A percentile compares a stretch with the other conserved stretches of the same genome.
phyloP scores from a whole-genome alignment of 2,329 filamentous ascomycete species.

The Metarhizium humberi region DNA sequence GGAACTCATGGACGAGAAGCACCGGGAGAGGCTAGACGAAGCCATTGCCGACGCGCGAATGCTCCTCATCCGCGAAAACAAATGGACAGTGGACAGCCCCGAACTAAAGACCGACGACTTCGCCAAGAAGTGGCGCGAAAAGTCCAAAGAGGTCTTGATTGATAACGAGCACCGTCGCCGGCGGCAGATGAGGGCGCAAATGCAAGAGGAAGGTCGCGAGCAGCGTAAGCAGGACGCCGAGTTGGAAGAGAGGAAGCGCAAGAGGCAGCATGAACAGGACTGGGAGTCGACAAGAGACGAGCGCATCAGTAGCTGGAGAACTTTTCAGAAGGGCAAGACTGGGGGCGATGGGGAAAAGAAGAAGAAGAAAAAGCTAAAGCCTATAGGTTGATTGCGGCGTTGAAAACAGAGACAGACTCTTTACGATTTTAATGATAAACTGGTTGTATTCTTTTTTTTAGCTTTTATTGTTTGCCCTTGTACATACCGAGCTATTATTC shows the following conservation, averaged over 20 bases:
- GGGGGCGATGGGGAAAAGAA: constrained; percentile 41
- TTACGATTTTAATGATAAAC: not conserved
- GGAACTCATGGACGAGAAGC: constrained; percentile 87
- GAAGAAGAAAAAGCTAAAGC: constrained; percentile 64
- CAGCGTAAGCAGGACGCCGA: constrained; percentile 82
- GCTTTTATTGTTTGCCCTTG: not conserved
- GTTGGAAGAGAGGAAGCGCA: constrained; percentile 67
- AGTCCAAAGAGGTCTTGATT: constrained; percentile 80
- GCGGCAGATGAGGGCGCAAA: constrained; percentile 81
- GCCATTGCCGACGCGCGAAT: constrained; percentile 93
- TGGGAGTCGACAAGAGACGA: constrained; percentile 92
- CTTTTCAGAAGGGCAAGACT: constrained; percentile 71
- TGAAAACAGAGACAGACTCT: not conserved
- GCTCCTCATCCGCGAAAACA: constrained; percentile 87
- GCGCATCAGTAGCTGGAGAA: constrained; percentile 87
- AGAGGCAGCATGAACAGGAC: constrained; percentile 85
- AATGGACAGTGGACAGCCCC: constrained; percentile 80
- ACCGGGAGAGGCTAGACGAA: constrained; percentile 79
- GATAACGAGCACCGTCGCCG: constrained; percentile 83
- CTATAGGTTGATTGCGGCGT: constrained; percentile 36
- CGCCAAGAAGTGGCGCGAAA: constrained; percentile 77
- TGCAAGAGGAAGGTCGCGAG: constrained; percentile 92
- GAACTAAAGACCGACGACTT: constrained; percentile 83
- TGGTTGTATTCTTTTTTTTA: too few species aligned
- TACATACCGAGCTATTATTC: too few species aligned